Evolutionary conservation across 331 rosid genomes (phyloP).

Genomic region (Cydonia oblonga): DNA sequence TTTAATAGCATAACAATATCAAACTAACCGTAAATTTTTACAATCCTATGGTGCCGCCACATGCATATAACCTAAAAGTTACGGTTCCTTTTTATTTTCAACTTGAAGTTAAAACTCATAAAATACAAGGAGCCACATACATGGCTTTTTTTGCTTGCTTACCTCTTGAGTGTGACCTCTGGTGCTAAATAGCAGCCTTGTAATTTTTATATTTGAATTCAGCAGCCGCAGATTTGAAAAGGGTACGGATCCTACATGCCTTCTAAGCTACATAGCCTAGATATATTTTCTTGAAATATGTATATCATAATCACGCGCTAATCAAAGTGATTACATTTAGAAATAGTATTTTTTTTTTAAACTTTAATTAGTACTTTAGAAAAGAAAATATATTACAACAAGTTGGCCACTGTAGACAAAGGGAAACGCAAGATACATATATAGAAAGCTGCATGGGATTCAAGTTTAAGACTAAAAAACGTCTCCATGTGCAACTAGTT

Average conservation of each 20-base stretch:
- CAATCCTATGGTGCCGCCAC: not conserved
- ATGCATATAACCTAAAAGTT: not conserved
- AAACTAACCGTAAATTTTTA: not conserved
- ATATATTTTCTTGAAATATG: not conserved
- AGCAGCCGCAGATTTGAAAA: conserved; percentile 14
- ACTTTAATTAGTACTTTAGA: not conserved
- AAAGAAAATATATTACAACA: not conserved
- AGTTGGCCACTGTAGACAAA: not conserved
- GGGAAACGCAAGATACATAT: not conserved
- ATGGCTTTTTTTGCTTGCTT: not conserved
- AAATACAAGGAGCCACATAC: not conserved
- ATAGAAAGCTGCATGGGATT: not conserved
- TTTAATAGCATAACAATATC: no score
- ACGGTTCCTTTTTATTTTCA: not conserved
- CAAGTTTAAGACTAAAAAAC: not conserved
- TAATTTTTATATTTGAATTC: not conserved
- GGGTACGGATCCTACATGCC: not conserved
- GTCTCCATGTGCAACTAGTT: not conserved
- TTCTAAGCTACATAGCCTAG: not conserved
- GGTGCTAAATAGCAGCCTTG: not conserved
- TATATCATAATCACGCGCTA: not conserved
- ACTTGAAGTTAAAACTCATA: not conserved
- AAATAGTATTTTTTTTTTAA: not conserved
- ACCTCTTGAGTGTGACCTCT: not conserved
- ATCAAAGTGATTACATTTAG: not conserved